Conservation (phyloP, 2,329 filamentous ascomycete species). For the Cytospora leucostoma region DNA sequence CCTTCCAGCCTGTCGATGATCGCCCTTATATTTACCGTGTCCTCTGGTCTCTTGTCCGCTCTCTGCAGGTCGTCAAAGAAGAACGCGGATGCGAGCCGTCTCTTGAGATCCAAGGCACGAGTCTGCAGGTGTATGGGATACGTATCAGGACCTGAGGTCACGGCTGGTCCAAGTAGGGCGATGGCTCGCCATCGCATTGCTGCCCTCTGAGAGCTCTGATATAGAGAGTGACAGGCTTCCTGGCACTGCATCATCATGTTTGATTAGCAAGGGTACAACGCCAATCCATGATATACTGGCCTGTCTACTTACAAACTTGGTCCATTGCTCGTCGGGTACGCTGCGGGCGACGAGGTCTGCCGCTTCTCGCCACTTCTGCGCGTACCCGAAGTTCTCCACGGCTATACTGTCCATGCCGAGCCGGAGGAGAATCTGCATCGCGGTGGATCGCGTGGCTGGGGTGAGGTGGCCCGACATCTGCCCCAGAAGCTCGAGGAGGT, state of each 20-base stretch:
- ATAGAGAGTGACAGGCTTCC: constrained; percentile 50
- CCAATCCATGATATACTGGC: not conserved
- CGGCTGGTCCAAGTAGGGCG: constrained; percentile 57
- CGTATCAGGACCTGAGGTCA: constrained; percentile 21
- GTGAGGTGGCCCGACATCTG: constrained; percentile 41
- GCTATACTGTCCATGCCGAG: constrained; percentile 58
- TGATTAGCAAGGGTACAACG: constrained; percentile 37
- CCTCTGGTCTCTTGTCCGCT: constrained; percentile 44
- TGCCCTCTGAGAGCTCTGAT: constrained; percentile 48
- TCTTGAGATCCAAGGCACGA: constrained; percentile 60
- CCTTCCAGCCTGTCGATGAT: constrained; percentile 49
- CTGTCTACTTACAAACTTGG: constrained; percentile 39
- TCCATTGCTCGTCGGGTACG: constrained; percentile 42
- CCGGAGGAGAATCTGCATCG: constrained; percentile 52
- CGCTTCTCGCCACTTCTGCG: constrained; percentile 44
- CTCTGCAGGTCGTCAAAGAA: constrained; percentile 55
- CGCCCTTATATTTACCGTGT: constrained; percentile 44
- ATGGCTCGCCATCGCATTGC: constrained; percentile 60
- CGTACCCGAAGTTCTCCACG: constrained; percentile 44
- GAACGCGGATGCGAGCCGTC: constrained; percentile 66
- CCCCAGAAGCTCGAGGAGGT: constrained; percentile 47
- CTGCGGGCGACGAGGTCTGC: constrained; percentile 46
- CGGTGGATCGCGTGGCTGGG: constrained; percentile 40
- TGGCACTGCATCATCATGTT: constrained; percentile 48
- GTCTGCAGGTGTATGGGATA: constrained; percentile 3